These are phyloP conservation scores for Acer negundo DNA, from an alignment of 345 rosid genomes.

Conservation along the genomic window DNA sequence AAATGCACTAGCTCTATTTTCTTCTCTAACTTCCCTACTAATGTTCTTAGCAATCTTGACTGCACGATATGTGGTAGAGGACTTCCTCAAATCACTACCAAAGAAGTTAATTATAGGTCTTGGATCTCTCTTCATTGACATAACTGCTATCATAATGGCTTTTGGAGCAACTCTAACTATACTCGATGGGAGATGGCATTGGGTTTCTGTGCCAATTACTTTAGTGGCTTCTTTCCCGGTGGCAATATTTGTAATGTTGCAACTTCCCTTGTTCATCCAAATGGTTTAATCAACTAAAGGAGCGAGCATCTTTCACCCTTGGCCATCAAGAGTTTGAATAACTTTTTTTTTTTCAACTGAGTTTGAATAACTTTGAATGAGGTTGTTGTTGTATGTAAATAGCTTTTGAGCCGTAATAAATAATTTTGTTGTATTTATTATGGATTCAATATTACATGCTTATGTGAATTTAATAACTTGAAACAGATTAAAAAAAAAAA, in stretches of 20 bases:
- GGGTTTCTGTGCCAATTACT: not conserved
- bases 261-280: constrained; percentile 1
- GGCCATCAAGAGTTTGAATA: too few relatives aligned
- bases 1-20: constrained; percentile 16
- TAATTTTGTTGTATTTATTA: too few relatives aligned
- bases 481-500: too few relatives aligned
- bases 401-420: too few relatives aligned
- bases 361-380: not conserved
- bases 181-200: not conserved
- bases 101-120: constrained; percentile 16
- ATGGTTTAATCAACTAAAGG: constrained; percentile 4
- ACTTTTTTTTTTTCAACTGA: too few relatives aligned
- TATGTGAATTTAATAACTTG: too few relatives aligned
- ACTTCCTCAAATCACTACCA: constrained; percentile 21
- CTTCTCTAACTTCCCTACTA: constrained; percentile 15
- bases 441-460: too few relatives aligned
- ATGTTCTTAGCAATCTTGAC: constrained; percentile 25
- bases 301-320: not conserved
- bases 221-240: not conserved
- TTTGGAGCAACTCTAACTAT: constrained; percentile 7
- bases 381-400: too few relatives aligned
- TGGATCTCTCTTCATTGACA: constrained; percentile 16
- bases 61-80: constrained; percentile 17
- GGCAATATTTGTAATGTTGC: not conserved
- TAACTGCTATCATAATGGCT: constrained; percentile 20